phyloP scores from a whole-genome alignment of 2,329 filamentous ascomycete species.

The Pseudogymnoascus sp. region DNA sequence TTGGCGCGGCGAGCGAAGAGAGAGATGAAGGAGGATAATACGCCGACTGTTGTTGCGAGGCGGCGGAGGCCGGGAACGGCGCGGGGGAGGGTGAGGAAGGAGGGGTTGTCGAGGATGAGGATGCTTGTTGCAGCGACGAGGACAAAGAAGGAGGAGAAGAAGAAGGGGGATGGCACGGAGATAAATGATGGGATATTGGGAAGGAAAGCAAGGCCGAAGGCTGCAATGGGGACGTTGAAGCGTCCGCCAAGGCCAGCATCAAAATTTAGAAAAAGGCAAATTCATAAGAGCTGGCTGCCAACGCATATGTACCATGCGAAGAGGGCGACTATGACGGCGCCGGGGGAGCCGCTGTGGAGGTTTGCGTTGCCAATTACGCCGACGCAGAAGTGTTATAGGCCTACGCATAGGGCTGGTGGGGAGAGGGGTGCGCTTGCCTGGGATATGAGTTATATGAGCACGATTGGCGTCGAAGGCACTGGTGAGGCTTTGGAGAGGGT shows the following conservation, averaged over 20 bases:
- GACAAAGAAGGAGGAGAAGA: conserved; percentile 32
- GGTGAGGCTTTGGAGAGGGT: conserved; percentile 56
- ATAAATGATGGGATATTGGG: conserved; percentile 29
- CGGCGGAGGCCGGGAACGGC: conserved; percentile 53
- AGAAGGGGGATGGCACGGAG: conserved; percentile 22
- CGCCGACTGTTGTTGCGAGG: conserved; percentile 63
- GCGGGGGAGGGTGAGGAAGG: conserved; percentile 57
- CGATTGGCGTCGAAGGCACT: conserved; percentile 66
- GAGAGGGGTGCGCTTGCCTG: conserved; percentile 73
- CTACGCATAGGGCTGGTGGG: conserved; percentile 72
- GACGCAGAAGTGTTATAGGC: conserved; percentile 81
- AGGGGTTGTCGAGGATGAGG: conserved; percentile 66
- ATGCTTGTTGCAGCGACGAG: conserved; percentile 51
- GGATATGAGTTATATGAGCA: conserved; percentile 93
- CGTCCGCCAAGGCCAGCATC: conserved; percentile 51
- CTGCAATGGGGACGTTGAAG: conserved; percentile 62
- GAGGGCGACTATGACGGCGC: conserved; percentile 76
- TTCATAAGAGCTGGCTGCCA: conserved; percentile 86
- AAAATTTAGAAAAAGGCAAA: conserved; percentile 78
- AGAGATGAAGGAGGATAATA: conserved; percentile 86
- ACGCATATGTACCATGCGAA: conserved; percentile 95
- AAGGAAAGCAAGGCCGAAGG: conserved; percentile 50
- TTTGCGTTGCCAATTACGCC: conserved; percentile 80
- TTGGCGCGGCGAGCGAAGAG: conserved; percentile 59
- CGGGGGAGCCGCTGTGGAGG: conserved; percentile 75